Evolutionary conservation across 2,329 filamentous ascomycete species (phyloP).

Genomic region (Cladophialophora bantiana): DNA sequence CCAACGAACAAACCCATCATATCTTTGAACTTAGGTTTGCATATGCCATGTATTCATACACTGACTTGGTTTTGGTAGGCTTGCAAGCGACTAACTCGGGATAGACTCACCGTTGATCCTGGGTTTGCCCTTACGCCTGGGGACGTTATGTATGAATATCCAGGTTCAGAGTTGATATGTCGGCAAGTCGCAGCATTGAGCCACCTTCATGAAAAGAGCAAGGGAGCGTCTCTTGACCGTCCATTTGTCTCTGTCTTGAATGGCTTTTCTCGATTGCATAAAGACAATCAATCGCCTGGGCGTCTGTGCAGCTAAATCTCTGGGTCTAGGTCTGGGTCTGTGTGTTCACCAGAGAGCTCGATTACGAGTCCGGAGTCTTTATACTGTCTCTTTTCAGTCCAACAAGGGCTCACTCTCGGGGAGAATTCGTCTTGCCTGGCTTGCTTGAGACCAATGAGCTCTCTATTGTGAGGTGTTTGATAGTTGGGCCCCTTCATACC

Average conservation of each 20-base stretch:
- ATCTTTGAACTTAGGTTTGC: not conserved
- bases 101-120: not conserved
- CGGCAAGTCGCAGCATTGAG: not conserved
- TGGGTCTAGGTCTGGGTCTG: not conserved
- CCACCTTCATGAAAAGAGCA: not conserved
- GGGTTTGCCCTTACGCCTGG: not conserved
- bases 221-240: not conserved
- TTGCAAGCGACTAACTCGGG: not conserved
- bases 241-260: not conserved
- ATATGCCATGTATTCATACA: not conserved
- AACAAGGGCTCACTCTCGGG: not conserved
- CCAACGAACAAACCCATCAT: not conserved
- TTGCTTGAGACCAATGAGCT: not conserved
- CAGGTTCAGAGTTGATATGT: not conserved
- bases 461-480: not conserved
- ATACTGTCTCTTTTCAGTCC: not conserved
- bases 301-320: not conserved
- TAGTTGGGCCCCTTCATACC: not conserved
- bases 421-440: not conserved
- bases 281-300: not conserved
- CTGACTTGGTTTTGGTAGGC: not conserved
- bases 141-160: not conserved
- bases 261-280: not conserved
- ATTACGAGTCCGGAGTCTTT: not conserved
- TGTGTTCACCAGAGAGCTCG: not conserved